Evolutionary conservation across 345 rosid genomes (phyloP).

Genomic region (Salix caprea): DNA sequence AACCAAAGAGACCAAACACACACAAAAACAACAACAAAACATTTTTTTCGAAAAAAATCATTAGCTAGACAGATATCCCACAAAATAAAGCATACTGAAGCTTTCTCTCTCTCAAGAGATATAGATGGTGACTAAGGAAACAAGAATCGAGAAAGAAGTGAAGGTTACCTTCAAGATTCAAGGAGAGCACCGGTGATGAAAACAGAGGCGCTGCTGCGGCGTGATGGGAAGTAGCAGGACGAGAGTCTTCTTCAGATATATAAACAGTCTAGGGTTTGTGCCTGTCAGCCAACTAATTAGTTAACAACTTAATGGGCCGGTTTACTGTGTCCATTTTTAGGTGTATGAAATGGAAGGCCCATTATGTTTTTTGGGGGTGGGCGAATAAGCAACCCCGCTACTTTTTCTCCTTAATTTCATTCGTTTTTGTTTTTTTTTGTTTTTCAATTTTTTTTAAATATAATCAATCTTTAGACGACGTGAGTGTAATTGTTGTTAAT

Average conservation of each 20-base stretch:
- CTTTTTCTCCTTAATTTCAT: background rate
- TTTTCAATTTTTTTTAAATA: too few relatives aligned
- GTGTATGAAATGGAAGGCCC: too few relatives aligned
- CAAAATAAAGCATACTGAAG: background rate
- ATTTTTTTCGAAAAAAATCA: background rate
- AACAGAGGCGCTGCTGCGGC: background rate
- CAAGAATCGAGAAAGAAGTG: background rate
- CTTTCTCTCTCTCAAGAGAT: background rate
- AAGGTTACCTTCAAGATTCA: background rate
- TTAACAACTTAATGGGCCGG: background rate
- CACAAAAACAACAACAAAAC: background rate
- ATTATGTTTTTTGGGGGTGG: background rate
- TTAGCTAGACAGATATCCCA: too few relatives aligned
- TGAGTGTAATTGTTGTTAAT: too few relatives aligned
- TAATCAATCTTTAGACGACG: too few relatives aligned
- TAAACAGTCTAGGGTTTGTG: background rate
- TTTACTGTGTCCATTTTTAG: too few relatives aligned
- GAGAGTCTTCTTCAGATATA: background rate
- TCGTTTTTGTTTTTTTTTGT: background rate
- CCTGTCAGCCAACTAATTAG: background rate
- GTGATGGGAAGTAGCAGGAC: background rate
- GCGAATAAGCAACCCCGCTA: background rate
- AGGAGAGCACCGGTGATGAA: background rate
- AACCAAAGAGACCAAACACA: background rate
- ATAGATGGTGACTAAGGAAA: background rate